Evolutionary conservation across 352 stramenopile genomes (phyloP).

Genomic region (Phytophthora meadii): DNA sequence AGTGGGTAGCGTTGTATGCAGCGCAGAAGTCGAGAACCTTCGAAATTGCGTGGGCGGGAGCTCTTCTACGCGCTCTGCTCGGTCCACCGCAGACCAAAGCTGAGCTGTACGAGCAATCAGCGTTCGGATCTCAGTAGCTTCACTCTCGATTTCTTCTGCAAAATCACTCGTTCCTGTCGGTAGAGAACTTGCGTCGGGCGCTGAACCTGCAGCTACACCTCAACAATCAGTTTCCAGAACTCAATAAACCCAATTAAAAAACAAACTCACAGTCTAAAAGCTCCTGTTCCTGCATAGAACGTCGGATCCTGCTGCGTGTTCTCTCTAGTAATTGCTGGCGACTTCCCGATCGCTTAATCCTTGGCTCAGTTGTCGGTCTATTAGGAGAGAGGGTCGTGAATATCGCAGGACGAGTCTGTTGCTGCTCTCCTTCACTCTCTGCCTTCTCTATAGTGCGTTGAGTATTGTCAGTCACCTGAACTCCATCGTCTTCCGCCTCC

Average conservation of each 20-base stretch:
- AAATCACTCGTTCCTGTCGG: constrained; percentile 14
- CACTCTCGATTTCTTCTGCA: constrained; percentile 41
- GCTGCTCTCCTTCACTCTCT: constrained; percentile 23
- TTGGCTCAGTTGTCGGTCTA: constrained; percentile 1
- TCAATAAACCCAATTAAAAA: background rate
- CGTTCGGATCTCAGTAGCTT: constrained; percentile 40
- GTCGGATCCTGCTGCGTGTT: constrained; percentile 19
- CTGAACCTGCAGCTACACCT: too few relatives aligned
- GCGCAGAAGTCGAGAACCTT: constrained; percentile 7
- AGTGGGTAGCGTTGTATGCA: constrained; percentile 7
- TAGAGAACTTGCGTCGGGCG: background rate
- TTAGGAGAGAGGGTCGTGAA: background rate
- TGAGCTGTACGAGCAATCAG: constrained; percentile 42
- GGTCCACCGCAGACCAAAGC: constrained; percentile 43
- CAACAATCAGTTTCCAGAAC: background rate
- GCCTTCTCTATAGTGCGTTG: constrained; percentile 11
- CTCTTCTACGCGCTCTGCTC: constrained; percentile 19
- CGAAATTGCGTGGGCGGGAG: background rate
- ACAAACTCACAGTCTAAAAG: constrained; percentile 22
- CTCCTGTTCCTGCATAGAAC: constrained; percentile 26
- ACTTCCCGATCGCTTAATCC: constrained; percentile 9
- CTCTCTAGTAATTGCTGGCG: constrained; percentile 27
- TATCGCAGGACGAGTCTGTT: background rate
- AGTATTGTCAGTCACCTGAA: background rate
- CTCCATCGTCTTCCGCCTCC: constrained; percentile 7